phyloP scores from a whole-genome alignment of 352 stramenopile species.

The Pythium biforme region DNA sequence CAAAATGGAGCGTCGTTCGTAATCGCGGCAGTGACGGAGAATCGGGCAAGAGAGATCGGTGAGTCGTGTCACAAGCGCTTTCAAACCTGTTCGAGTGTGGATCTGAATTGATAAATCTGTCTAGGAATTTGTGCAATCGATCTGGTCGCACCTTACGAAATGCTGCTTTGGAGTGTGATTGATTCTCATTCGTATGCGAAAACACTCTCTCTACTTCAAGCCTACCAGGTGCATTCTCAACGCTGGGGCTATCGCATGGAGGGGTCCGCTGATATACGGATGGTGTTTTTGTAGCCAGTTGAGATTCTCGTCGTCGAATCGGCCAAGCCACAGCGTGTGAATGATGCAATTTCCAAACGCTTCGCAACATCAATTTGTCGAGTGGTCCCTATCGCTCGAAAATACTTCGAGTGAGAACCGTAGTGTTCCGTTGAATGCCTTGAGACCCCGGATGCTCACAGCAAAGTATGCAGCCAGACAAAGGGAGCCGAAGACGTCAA shows the following conservation, averaged over 20 bases:
- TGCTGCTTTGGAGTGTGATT: slow-evolving; percentile 78
- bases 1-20: slow-evolving; percentile 45
- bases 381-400: slow-evolving; percentile 65
- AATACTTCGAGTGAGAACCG: slow-evolving; percentile 72
- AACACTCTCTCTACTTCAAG: slow-evolving; percentile 64
- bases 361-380: slow-evolving; percentile 55
- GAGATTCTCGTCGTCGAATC: slow-evolving; percentile 77
- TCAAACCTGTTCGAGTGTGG: too few relatives aligned
- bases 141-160: slow-evolving; percentile 61
- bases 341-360: slow-evolving; percentile 64
- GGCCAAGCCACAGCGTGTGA: slow-evolving; percentile 54
- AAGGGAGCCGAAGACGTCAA: slow-evolving; percentile 85
- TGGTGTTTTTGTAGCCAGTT: slow-evolving; percentile 39
- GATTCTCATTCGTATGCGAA: slow-evolving; percentile 76
- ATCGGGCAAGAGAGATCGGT: slow-evolving; percentile 62
- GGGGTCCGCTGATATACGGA: background rate
- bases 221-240: slow-evolving; percentile 49
- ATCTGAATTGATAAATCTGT: background rate
- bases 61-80: background rate
- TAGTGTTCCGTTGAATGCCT: background rate
- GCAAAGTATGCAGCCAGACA: slow-evolving; percentile 49
- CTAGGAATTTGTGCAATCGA: slow-evolving; percentile 74
- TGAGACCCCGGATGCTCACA: background rate
- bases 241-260: background rate
- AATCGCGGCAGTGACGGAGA: slow-evolving; percentile 60